Percentiles rank a stretch among this genome's conserved stretches.
phyloP scores from a whole-genome alignment of 306 rosid species.

The Castanospermum australe region DNA sequence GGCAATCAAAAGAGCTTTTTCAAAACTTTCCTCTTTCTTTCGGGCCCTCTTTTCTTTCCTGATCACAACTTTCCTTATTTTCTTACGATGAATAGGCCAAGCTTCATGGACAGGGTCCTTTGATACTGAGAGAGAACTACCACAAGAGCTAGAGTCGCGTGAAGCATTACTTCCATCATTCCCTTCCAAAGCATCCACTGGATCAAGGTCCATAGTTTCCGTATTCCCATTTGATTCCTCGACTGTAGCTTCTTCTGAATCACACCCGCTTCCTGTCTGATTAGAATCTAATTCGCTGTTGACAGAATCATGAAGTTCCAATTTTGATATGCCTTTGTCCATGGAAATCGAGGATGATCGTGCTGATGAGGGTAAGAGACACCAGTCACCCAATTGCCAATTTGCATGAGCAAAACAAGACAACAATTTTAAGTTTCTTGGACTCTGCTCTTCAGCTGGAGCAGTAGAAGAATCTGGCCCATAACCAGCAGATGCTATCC shows the following conservation, averaged over 20 bases:
- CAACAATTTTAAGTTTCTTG: slow-evolving; percentile 80
- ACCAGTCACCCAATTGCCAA: slow-evolving; percentile 99
- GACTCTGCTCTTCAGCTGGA: slow-evolving; percentile 94
- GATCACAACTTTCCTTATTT: slow-evolving; percentile 83
- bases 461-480: slow-evolving; percentile 91
- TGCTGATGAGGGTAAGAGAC: slow-evolving; percentile 63
- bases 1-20: slow-evolving; percentile 82
- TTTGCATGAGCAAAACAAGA: slow-evolving; percentile 91
- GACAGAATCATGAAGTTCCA: slow-evolving; percentile 53
- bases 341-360: slow-evolving; percentile 42
- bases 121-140: slow-evolving; percentile 62
- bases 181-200: slow-evolving; percentile 48
- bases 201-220: slow-evolving; percentile 70
- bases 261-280: slow-evolving; percentile 69
- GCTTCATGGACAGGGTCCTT: slow-evolving; percentile 78
- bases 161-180: slow-evolving; percentile 46
- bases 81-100: slow-evolving; percentile 92
- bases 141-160: slow-evolving; percentile 62
- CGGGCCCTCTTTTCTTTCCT: slow-evolving; percentile 86
- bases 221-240: slow-evolving; percentile 67
- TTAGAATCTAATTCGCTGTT: slow-evolving; percentile 59
- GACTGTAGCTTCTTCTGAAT: slow-evolving; percentile 63
- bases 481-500: slow-evolving; percentile 99
- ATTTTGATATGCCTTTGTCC: slow-evolving; percentile 56
- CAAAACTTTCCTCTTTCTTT: slow-evolving; percentile 90